Evolutionary conservation across 2,329 filamentous ascomycete genomes (phyloP), one percentile per base, ranked within the genome.

Genomic region (Penicillium sp.): DNA sequence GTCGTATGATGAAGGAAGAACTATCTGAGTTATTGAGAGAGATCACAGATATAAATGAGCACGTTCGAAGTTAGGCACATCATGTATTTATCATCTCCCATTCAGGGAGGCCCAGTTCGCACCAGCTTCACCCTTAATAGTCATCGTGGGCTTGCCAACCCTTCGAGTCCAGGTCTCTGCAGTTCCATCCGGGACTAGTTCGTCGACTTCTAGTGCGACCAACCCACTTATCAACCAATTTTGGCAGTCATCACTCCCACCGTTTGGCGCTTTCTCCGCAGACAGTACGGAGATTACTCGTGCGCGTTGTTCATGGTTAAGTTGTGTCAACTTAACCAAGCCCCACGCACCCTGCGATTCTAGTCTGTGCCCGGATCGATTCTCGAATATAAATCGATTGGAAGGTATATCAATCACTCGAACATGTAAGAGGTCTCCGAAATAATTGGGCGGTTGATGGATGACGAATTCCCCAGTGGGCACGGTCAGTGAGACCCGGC

Each of bases 171-270:
- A 67, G 11, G 61, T 55, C n/a, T 61, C 46, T 2, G 55, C 53
- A 26, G 63, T 64, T 13, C 63, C 63, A 29, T 51, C 2, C 0
- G 58, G 56, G n/a, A 66, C 61, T 10, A 67, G 40, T 23, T 65
- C 61, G 27, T 66, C 60, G 11, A 66, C 61, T 43, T 66, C 64
- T 19, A 66, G 50, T 4, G 61, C 51, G 19, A 67, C 45, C 48
- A 67, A 50, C 3, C 59, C 52, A 34, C 56, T 56, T 46, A 62
- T 58, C 18, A 63, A 53, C 61, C 63, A 67, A 46, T 67, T 61
- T 53, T 67, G 64, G 40, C 60, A 64, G 26, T 53, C 56, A 18
- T 43, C 45, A 18, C 11, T 47, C 7, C 35, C 35, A 38, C 11
- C 35, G 4, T 7, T 18, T 11, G 35, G 35, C 18, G 14, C 35